These are phyloP conservation scores for Actinomortierella ambigua DNA, from an alignment of 371 early-diverging fungal species.

Conservation along the genomic window DNA sequence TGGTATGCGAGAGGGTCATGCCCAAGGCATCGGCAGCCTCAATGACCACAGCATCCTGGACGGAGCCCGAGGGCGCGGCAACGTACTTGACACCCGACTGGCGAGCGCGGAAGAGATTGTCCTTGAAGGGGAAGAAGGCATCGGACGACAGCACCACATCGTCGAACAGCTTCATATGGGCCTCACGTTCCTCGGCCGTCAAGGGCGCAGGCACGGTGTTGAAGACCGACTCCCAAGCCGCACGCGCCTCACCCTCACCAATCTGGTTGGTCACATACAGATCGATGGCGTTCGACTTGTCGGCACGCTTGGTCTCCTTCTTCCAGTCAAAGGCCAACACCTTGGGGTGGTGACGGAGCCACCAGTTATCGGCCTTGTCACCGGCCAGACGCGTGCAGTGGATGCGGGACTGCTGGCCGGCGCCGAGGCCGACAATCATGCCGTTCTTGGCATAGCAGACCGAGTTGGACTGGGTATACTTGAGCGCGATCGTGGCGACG, in stretches of 20 bases:
- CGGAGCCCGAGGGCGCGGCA: slow-evolving; percentile 91
- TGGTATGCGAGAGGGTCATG: slow-evolving; percentile 87
- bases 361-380: slow-evolving; percentile 98
- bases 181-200: slow-evolving; percentile 80
- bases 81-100: slow-evolving; percentile 88
- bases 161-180: slow-evolving; percentile 70
- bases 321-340: slow-evolving; percentile 88
- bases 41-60: slow-evolving; percentile 88
- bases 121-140: slow-evolving; percentile 99
- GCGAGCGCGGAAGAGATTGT: slow-evolving; percentile 90
- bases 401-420: slow-evolving; percentile 97
- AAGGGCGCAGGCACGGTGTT: slow-evolving; percentile 78
- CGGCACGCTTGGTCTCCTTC: slow-evolving; percentile 88
- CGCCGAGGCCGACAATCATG: slow-evolving; percentile 97
- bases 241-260: slow-evolving; percentile 80
- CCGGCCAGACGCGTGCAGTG: slow-evolving; percentile 98
- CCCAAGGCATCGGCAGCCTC: slow-evolving; percentile 80
- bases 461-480: slow-evolving; percentile 98
- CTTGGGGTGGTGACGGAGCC: slow-evolving; percentile 95
- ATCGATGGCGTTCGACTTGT: slow-evolving; percentile 97
- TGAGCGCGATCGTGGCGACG: slow-evolving; percentile 96
- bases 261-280: slow-evolving; percentile 87
- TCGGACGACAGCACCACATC: slow-evolving; percentile 91
- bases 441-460: slow-evolving; percentile 98
- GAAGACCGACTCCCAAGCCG: slow-evolving; percentile 83